These are phyloP conservation scores for Coniferiporia sulphurascens DNA, from an alignment of 1,284 basidiomycete genomes.

Conservation along the genomic window DNA sequence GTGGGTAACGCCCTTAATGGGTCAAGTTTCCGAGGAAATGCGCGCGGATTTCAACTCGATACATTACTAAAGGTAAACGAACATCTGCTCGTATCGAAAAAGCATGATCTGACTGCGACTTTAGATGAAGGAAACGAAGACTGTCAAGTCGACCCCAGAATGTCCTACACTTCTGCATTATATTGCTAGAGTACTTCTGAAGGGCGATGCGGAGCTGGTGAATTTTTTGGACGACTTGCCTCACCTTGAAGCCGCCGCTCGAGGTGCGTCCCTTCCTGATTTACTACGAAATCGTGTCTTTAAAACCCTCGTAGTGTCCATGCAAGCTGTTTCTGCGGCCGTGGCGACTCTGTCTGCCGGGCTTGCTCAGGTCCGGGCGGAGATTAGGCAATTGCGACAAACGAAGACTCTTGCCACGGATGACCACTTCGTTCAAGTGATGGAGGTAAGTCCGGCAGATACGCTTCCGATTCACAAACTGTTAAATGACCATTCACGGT, in stretches of 20 bases:
- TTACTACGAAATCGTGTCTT: background rate
- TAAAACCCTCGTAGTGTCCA: constrained; percentile 53
- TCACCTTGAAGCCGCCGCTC: constrained; percentile 76
- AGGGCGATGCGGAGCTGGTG: constrained; percentile 60
- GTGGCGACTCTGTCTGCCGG: constrained; percentile 57
- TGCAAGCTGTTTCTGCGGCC: constrained; percentile 55
- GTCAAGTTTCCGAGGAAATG: constrained; percentile 79
- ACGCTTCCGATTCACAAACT: too few species aligned
- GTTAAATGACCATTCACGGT: background rate
- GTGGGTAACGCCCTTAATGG: constrained; percentile 83
- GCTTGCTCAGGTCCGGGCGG: constrained; percentile 50
- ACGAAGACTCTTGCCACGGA: constrained; percentile 30
- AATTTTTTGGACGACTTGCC: constrained; percentile 80
- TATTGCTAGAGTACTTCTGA: constrained; percentile 69
- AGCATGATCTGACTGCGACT: constrained; percentile 10
- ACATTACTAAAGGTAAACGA: constrained; percentile 78
- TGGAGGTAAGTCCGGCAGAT: constrained; percentile 46
- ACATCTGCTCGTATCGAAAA: background rate
- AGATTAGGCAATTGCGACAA: constrained; percentile 44
- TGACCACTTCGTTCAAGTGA: constrained; percentile 62
- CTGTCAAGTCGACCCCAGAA: constrained; percentile 56
- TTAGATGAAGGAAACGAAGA: constrained; percentile 83
- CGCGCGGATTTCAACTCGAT: constrained; percentile 79
- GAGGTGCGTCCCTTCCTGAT: constrained; percentile 43
- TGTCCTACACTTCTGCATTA: constrained; percentile 89